These are phyloP conservation scores for Acanthamoeba culbertsoni DNA, from an alignment of 208 protist species.

Conservation along the genomic window DNA sequence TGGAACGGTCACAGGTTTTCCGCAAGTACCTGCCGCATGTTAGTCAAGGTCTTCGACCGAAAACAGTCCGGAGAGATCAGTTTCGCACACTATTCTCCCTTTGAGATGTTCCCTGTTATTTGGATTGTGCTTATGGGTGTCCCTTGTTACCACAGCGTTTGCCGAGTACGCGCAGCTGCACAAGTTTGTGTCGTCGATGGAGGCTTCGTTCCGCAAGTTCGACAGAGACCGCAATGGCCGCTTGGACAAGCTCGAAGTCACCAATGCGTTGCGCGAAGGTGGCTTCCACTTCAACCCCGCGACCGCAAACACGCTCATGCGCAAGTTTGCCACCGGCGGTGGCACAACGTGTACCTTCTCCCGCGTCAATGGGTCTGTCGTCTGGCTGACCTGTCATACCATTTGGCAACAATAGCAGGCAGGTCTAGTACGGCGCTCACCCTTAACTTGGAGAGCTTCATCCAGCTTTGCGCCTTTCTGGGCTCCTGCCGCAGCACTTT, in stretches of 20 bases:
- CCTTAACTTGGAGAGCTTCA: slow-evolving; percentile 9
- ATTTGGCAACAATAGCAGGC: neutral
- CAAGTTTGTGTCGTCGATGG: slow-evolving; percentile 45
- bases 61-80: slow-evolving; percentile 37
- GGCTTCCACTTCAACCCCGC: slow-evolving; percentile 41
- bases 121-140: neutral
- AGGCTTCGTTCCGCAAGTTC: neutral
- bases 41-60: slow-evolving; percentile 16
- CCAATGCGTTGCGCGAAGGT: neutral
- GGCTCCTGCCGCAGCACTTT: slow-evolving; percentile 2
- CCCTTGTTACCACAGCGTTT: neutral
- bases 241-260: neutral
- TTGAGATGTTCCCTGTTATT: neutral
- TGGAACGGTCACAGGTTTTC: slow-evolving; percentile 8
- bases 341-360: neutral
- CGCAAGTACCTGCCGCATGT: neutral
- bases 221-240: neutral
- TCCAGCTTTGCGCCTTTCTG: slow-evolving; percentile 43
- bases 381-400: neutral
- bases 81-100: neutral
- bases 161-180: slow-evolving; percentile 44
- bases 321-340: neutral
- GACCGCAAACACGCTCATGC: slow-evolving; percentile 18
- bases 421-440: neutral
- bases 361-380: neutral